Percentiles rank a stretch among this genome's conserved stretches.
Conservation (phyloP, 2,329 filamentous ascomycete genomes). For the Penicillium sp. region DNA sequence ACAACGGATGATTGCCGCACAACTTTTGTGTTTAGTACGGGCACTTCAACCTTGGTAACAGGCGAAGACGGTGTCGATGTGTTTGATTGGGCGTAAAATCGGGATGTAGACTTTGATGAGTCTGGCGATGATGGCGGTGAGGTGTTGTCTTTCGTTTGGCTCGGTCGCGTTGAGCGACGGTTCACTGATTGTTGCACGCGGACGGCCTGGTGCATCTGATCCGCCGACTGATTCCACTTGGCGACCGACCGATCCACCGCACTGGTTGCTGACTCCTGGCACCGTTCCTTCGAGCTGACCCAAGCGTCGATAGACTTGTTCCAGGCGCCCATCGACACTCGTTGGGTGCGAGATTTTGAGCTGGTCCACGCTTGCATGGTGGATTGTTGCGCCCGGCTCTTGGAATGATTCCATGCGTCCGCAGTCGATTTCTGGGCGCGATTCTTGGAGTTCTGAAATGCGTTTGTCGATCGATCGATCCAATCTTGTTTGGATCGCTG, state of each 20-base stretch:
- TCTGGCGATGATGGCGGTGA: neutral
- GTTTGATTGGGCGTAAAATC: conserved; percentile 1
- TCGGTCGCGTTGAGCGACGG: neutral
- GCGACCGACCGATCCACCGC: conserved; percentile 9
- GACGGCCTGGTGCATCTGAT: conserved; percentile 6
- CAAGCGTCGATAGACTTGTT: conserved; percentile 15
- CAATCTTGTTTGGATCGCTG: conserved; percentile 18
- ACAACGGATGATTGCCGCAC: neutral
- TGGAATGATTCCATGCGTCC: conserved; percentile 17
- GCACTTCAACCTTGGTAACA: neutral
- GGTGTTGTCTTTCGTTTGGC: neutral
- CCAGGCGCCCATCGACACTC: conserved; percentile 15
- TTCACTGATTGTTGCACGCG: neutral
- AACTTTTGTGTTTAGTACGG: neutral
- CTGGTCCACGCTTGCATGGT: conserved; percentile 3
- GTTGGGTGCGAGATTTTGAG: conserved; percentile 13
- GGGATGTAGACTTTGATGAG: neutral
- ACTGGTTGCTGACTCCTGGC: conserved; percentile 11
- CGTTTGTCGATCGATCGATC: conserved; percentile 9
- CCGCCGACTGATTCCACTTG: conserved; percentile 13
- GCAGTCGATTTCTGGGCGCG: conserved; percentile 14
- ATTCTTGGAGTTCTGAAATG: conserved; percentile 13
- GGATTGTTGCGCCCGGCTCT: conserved; percentile 10
- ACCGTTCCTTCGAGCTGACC: conserved; percentile 11
- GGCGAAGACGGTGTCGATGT: neutral